phyloP scores from a whole-genome alignment of 1,284 basidiomycete genomes.

The Waitea zeae region DNA sequence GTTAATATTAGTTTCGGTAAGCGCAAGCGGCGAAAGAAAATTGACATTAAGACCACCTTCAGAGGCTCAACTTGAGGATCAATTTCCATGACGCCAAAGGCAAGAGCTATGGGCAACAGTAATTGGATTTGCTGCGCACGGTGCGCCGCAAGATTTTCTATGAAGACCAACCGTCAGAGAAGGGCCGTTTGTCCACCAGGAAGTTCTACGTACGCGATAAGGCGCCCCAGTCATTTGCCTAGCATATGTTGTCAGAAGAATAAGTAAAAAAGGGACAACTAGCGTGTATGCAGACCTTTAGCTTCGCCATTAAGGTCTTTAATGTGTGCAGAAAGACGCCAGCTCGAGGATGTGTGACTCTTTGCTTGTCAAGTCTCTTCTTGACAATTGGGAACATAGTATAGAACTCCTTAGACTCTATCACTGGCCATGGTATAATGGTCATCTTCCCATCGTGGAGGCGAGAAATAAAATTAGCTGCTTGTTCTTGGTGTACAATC shows the following conservation, averaged over 20 bases:
- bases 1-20: neutral
- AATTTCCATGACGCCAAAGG: slow-evolving; percentile 25
- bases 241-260: too few relatives aligned
- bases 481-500: slow-evolving; percentile 41
- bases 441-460: slow-evolving; percentile 33
- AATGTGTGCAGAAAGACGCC: slow-evolving; percentile 36
- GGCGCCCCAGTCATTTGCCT: slow-evolving; percentile 49
- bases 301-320: slow-evolving; percentile 49
- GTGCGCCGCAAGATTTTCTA: slow-evolving; percentile 40
- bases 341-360: slow-evolving; percentile 27
- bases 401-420: slow-evolving; percentile 42
- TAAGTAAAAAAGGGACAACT: too few relatives aligned
- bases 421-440: slow-evolving; percentile 51
- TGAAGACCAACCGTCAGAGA: too few relatives aligned
- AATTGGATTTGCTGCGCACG: slow-evolving; percentile 24
- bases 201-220: slow-evolving; percentile 29
- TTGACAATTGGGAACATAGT: slow-evolving; percentile 28
- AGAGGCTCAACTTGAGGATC: slow-evolving; percentile 27
- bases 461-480: slow-evolving; percentile 39
- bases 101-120: slow-evolving; percentile 25
- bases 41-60: slow-evolving; percentile 19
- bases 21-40: neutral
- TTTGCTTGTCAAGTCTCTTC: slow-evolving; percentile 25
- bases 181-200: too few relatives aligned
- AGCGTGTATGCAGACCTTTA: slow-evolving; percentile 36